Evolutionary conservation across 2,329 filamentous ascomycete species (phyloP).

Genomic region (Pseudogymnoascus sp.): DNA sequence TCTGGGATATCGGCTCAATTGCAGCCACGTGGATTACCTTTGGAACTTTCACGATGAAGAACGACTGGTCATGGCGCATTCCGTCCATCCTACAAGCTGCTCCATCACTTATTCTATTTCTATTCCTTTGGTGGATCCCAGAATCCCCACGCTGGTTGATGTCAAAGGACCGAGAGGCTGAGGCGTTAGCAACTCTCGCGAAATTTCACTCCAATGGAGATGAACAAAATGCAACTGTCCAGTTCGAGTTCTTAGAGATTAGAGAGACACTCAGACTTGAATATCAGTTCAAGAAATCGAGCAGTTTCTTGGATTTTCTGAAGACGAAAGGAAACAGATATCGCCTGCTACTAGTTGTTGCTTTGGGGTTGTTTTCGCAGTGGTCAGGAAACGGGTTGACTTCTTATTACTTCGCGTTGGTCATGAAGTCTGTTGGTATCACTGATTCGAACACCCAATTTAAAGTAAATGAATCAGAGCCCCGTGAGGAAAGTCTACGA

Average conservation of each 20-base stretch:
- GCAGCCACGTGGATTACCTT: slow-evolving; percentile 36
- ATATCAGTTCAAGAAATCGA: too few species aligned
- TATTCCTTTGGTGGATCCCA: slow-evolving; percentile 18
- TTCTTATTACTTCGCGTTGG: background rate
- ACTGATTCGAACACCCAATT: too few species aligned
- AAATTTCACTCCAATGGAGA: slow-evolving; percentile 14
- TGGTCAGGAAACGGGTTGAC: slow-evolving; percentile 2
- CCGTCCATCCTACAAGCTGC: slow-evolving; percentile 20
- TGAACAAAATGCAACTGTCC: background rate
- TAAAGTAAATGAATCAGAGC: too few species aligned
- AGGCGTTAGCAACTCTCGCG: slow-evolving; percentile 25
- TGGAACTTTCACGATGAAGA: slow-evolving; percentile 24
- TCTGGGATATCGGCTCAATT: slow-evolving; percentile 33
- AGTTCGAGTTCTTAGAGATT: background rate
- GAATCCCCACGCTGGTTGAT: slow-evolving; percentile 19
- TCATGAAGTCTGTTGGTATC: too few species aligned
- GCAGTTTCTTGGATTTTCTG: too few species aligned
- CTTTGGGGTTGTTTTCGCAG: background rate
- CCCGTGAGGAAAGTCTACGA: too few species aligned
- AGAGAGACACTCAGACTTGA: background rate
- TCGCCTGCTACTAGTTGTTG: background rate
- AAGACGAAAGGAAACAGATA: background rate
- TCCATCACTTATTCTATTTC: slow-evolving; percentile 11
- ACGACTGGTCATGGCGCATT: slow-evolving; percentile 21
- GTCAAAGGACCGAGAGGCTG: slow-evolving; percentile 15